Conservation (phyloP, 345 rosid genomes). For the Brassica rapa region DNA sequence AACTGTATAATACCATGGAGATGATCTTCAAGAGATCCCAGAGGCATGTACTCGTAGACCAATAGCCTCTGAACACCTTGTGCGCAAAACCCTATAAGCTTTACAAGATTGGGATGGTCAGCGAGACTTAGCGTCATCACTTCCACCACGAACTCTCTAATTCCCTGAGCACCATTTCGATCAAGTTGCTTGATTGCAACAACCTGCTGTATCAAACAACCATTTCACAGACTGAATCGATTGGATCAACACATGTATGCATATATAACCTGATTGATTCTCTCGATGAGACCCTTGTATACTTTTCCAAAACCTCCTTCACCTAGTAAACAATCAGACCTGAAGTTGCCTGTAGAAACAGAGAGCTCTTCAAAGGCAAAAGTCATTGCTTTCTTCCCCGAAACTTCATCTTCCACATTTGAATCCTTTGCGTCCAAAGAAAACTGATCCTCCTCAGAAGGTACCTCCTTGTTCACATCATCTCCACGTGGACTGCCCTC, state of each 20-base stretch:
- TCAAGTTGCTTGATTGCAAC: conserved; percentile 93
- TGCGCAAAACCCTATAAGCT: conserved; percentile 80
- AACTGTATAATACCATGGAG: conserved; percentile 53
- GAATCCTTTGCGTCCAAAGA: conserved; percentile 46
- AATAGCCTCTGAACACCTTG: conserved; percentile 77
- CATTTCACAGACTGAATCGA: not conserved
- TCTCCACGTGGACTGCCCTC: conserved; percentile 39
- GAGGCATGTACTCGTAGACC: conserved; percentile 83
- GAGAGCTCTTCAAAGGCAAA: conserved; percentile 61
- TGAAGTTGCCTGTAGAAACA: conserved; percentile 54
- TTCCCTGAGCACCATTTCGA: conserved; percentile 71
- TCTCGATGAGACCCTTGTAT: conserved; percentile 62
- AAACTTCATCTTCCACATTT: conserved; percentile 46
- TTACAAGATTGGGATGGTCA: conserved; percentile 78
- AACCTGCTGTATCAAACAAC: conserved; percentile 43
- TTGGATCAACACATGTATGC: not conserved
- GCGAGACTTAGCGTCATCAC: conserved; percentile 70
- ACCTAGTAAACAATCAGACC: conserved; percentile 61
- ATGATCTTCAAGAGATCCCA: conserved; percentile 74
- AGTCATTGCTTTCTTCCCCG: conserved; percentile 48
- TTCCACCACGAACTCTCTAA: conserved; percentile 78
- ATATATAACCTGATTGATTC: conserved; percentile 52
- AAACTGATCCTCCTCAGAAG: conserved; percentile 44
- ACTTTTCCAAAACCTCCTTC: conserved; percentile 93
- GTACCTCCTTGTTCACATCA: conserved; percentile 41